phyloP scores from a whole-genome alignment of 2,329 filamentous ascomycete species.

The Paecilomyces dactylethromorphus region DNA sequence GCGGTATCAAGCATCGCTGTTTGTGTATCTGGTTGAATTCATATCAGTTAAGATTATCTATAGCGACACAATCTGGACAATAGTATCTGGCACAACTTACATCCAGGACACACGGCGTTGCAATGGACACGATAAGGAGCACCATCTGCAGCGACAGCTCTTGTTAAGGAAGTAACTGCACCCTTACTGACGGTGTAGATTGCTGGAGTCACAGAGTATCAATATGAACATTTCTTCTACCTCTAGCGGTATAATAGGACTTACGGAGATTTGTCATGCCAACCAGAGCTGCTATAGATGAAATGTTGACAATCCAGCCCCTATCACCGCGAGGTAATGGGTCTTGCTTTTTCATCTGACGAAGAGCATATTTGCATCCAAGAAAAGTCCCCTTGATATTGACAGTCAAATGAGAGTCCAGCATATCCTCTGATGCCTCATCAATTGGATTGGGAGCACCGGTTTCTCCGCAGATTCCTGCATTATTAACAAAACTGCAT shows the following conservation, averaged over 20 bases:
- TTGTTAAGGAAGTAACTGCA: slow-evolving; percentile 41
- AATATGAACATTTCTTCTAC: neutral
- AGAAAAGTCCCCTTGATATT: slow-evolving; percentile 25
- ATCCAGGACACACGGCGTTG: slow-evolving; percentile 39
- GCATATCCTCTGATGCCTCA: neutral
- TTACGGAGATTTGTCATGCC: slow-evolving; percentile 21
- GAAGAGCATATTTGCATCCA: slow-evolving; percentile 30
- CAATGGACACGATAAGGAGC: slow-evolving; percentile 34
- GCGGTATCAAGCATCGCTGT: neutral
- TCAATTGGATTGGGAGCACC: neutral
- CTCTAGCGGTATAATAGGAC: slow-evolving; percentile 1
- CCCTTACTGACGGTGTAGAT: slow-evolving; percentile 44
- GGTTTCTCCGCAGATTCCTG: neutral
- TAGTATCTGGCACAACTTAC: slow-evolving; percentile 11
- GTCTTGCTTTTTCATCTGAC: slow-evolving; percentile 47
- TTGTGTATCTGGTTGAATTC: neutral
- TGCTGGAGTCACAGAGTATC: slow-evolving; percentile 11
- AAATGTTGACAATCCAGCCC: slow-evolving; percentile 47
- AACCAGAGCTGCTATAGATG: slow-evolving; percentile 39
- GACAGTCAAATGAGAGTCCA: neutral
- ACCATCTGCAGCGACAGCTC: slow-evolving; percentile 40
- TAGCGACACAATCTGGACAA: too few species aligned
- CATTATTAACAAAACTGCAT: neutral
- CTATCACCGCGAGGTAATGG: slow-evolving; percentile 32
- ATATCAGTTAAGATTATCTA: too few species aligned